Evolutionary conservation across 345 rosid genomes (phyloP).

Genomic region (Conringia planisiliqua): DNA sequence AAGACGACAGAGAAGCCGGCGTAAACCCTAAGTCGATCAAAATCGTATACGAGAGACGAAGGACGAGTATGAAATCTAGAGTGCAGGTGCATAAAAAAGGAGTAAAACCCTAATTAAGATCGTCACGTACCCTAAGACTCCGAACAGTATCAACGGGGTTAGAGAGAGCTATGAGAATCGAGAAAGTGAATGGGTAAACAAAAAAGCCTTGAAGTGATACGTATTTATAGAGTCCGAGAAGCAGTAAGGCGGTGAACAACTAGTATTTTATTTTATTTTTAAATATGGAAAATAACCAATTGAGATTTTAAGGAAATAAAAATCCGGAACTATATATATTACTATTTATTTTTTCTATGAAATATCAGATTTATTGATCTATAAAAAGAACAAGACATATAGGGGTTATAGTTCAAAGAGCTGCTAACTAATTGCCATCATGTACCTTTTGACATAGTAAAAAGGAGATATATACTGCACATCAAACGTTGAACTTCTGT

Average conservation of each 20-base stretch:
- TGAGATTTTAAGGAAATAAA: not conserved
- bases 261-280: not conserved
- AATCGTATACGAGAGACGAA: not conserved
- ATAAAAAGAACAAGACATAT: too few relatives aligned
- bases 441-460: too few relatives aligned
- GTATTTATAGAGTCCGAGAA: not conserved
- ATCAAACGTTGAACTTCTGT: too few relatives aligned
- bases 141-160: not conserved
- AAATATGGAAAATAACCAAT: not conserved
- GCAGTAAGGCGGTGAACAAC: conserved; percentile 9
- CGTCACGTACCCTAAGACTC: conserved; percentile 1
- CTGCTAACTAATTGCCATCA: too few relatives aligned
- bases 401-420: too few relatives aligned
- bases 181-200: not conserved
- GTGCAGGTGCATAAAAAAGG: not conserved
- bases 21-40: not conserved
- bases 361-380: too few relatives aligned
- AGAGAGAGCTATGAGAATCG: not conserved
- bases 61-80: not conserved
- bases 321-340: not conserved
- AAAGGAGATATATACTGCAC: too few relatives aligned
- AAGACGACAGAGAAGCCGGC: too few relatives aligned
- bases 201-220: not conserved
- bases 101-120: not conserved
- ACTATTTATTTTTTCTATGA: too few relatives aligned